A percentile compares a stretch with the other conserved stretches of the same genome.
These are phyloP conservation scores for Cystobasidiaceae sp. DNA, from an alignment of 1,284 basidiomycete species.

Conservation along the genomic window DNA sequence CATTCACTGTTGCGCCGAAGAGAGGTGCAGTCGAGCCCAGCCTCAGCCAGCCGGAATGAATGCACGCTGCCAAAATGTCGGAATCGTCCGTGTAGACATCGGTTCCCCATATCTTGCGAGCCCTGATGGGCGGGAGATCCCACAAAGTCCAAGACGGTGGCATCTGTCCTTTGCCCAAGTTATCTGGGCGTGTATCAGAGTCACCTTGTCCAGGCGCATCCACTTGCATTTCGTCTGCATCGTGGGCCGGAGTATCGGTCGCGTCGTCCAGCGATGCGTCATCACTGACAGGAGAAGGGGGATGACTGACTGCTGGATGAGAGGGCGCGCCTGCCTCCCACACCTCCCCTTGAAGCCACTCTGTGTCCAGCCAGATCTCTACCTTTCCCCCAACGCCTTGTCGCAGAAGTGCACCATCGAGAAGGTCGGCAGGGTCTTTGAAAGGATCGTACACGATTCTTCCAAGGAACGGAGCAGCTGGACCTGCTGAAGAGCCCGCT, in stretches of 20 bases:
- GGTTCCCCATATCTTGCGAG: conserved; percentile 54
- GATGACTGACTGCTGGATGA: conserved; percentile 4
- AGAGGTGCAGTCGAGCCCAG: conserved; percentile 39
- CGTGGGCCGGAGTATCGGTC: neutral
- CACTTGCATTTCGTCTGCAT: conserved; percentile 10
- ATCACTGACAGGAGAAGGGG: conserved; percentile 4
- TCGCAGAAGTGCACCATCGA: conserved; percentile 35
- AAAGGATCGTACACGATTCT: conserved; percentile 38
- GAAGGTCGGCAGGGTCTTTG: conserved; percentile 33
- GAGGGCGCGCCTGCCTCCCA: conserved; percentile 25
- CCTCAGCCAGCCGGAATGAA: conserved; percentile 55
- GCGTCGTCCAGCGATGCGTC: neutral
- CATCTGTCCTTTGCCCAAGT: neutral
- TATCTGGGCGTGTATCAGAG: neutral
- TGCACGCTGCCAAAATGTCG: conserved; percentile 52
- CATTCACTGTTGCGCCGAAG: neutral
- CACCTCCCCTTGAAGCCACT: conserved; percentile 29
- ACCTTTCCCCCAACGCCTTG: conserved; percentile 35
- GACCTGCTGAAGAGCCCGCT: neutral
- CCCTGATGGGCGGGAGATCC: conserved; percentile 36
- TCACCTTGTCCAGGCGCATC: conserved; percentile 6
- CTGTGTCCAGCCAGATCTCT: conserved; percentile 35
- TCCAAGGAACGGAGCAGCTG: conserved; percentile 34
- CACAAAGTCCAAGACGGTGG: conserved; percentile 32
- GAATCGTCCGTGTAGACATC: conserved; percentile 60